Conservation (phyloP, 2,329 filamentous ascomycete genomes). For the Penicillium sp. region DNA sequence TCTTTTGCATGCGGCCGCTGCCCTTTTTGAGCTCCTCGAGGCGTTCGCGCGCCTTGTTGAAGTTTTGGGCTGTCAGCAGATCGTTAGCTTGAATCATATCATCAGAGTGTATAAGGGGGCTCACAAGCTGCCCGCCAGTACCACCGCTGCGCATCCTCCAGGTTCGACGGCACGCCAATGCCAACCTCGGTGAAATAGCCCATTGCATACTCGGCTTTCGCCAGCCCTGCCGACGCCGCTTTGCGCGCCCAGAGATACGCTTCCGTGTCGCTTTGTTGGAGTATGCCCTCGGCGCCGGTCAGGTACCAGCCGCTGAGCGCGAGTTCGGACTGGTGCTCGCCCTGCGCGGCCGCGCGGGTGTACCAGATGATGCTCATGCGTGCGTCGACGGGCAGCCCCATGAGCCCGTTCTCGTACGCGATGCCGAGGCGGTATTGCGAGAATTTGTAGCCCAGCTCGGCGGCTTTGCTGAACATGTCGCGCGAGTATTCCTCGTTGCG, state of each 20-base stretch:
- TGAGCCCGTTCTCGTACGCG: slow-evolving; percentile 81
- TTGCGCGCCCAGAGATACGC: slow-evolving; percentile 97
- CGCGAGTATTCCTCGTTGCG: slow-evolving; percentile 78
- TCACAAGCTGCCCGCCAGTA: slow-evolving; percentile 95
- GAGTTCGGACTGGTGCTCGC: slow-evolving; percentile 88
- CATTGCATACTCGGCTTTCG: slow-evolving; percentile 97
- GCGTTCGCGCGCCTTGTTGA: slow-evolving; percentile 85
- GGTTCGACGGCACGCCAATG: slow-evolving; percentile 77
- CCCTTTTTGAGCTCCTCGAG: slow-evolving; percentile 86
- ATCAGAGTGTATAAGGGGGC: too few species aligned
- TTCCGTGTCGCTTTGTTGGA: slow-evolving; percentile 90
- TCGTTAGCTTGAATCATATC: too few species aligned
- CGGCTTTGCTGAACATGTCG: slow-evolving; percentile 79
- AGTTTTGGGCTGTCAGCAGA: slow-evolving; percentile 72
- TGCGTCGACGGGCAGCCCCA: slow-evolving; percentile 79
- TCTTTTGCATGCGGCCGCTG: slow-evolving; percentile 68
- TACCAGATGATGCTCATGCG: slow-evolving; percentile 91
- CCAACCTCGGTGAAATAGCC: slow-evolving; percentile 96
- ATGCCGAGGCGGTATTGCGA: slow-evolving; percentile 86
- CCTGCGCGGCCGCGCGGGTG: slow-evolving; percentile 81
- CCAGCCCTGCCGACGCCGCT: slow-evolving; percentile 78
- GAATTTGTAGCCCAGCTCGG: slow-evolving; percentile 88
- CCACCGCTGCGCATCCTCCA: slow-evolving; percentile 97
- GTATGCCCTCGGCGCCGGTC: slow-evolving; percentile 80
- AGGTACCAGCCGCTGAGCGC: slow-evolving; percentile 90